Percentiles rank a stretch among this genome's conserved stretches.
Evolutionary conservation across 202 grass and related monocot genomes (phyloP).

Genomic region (Carex arenaria): DNA sequence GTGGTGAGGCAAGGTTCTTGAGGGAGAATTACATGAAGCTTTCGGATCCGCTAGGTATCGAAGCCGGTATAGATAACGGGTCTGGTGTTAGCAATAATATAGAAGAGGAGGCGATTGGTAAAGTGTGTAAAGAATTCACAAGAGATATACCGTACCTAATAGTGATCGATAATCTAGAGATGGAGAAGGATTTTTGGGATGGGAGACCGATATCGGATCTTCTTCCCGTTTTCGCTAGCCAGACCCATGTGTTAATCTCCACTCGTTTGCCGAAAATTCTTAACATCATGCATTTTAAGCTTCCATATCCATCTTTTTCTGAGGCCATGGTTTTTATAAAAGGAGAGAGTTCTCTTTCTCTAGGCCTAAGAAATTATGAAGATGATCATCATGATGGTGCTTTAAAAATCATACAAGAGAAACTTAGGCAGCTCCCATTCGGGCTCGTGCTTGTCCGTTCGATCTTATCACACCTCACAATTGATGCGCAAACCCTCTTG

Average conservation of each 20-base stretch:
- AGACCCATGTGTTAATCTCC: conserved; percentile 43
- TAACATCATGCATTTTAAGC: conserved; percentile 23
- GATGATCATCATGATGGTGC: not conserved
- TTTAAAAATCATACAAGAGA: conserved; percentile 33
- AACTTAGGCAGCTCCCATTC: conserved; percentile 22
- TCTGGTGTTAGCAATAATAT: not conserved
- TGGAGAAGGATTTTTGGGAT: conserved; percentile 66
- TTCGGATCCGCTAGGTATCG: conserved; percentile 31
- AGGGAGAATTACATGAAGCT: conserved; percentile 58
- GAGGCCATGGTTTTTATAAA: conserved; percentile 42
- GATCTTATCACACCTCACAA: conserved; percentile 27
- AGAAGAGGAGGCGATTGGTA: conserved; percentile 42
- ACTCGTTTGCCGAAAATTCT: conserved; percentile 30
- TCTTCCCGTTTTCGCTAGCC: conserved; percentile 24
- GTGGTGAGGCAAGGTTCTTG: conserved; percentile 43
- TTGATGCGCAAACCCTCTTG: conserved; percentile 20
- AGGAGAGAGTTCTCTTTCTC: conserved; percentile 1
- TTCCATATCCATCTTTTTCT: conserved; percentile 17
- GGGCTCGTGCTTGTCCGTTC: conserved; percentile 39
- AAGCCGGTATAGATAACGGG: conserved; percentile 20
- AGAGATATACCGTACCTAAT: conserved; percentile 54
- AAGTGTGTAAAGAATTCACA: conserved; percentile 51
- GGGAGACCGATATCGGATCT: conserved; percentile 32
- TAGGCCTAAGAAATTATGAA: conserved; percentile 1
- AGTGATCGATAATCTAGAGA: conserved; percentile 62